phyloP scores from a whole-genome alignment of 345 rosid genomes.

The Euphorbia pulcherrima region DNA sequence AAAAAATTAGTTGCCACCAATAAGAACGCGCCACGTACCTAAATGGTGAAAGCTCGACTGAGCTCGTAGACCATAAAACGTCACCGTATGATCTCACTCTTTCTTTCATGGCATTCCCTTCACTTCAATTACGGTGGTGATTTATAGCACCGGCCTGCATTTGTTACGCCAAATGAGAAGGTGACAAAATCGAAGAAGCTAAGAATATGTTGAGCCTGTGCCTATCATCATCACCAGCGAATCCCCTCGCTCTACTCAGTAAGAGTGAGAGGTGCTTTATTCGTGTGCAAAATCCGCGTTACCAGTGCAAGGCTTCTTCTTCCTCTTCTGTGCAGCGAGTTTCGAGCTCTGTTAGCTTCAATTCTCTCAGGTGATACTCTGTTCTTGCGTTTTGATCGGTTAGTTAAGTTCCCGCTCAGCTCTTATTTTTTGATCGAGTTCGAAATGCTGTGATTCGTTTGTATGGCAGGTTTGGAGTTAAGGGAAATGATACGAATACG shows the following conservation, averaged over 20 bases:
- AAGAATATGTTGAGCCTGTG: slow-evolving; percentile 4
- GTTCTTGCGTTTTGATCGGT: not conserved
- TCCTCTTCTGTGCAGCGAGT: slow-evolving; percentile 9
- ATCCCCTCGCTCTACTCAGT: slow-evolving; percentile 27
- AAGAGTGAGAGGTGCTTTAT: slow-evolving; percentile 7
- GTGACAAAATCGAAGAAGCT: not conserved
- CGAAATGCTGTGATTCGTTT: not conserved
- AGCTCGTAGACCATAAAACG: not conserved
- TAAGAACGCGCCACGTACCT: not conserved
- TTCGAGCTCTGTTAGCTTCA: slow-evolving; percentile 38
- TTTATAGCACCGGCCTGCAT: not conserved
- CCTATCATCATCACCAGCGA: slow-evolving; percentile 17
- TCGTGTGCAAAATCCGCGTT: slow-evolving; percentile 16
- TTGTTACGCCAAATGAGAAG: not conserved
- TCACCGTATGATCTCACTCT: not conserved
- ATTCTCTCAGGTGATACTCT: slow-evolving; percentile 50
- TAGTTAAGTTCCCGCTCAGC: not conserved
- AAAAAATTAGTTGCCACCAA: not conserved
- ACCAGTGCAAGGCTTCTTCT: slow-evolving; percentile 9
- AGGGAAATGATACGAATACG: slow-evolving; percentile 11
- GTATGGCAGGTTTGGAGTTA: slow-evolving; percentile 37
- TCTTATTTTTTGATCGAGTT: not conserved
- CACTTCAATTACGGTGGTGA: not conserved
- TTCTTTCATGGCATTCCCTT: not conserved
- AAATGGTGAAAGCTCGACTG: not conserved